Evolutionary conservation across 2,329 filamentous ascomycete species (phyloP).

Genomic region (Ilyonectria robusta): DNA sequence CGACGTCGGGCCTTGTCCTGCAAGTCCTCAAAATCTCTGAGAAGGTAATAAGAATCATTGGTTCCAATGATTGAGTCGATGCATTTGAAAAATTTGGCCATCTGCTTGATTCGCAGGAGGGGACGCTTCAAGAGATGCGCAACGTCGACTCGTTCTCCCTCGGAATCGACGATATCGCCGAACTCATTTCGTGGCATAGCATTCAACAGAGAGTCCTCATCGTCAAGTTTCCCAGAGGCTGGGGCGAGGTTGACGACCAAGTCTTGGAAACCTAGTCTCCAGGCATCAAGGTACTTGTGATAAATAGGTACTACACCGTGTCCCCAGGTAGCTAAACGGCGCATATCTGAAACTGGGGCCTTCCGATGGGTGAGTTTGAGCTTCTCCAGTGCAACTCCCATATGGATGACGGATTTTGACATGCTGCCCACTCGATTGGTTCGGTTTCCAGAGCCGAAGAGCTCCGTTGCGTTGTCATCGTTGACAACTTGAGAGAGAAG

Average conservation of each 20-base stretch:
- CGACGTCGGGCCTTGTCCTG: conserved; percentile 82
- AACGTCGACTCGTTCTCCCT: conserved; percentile 94
- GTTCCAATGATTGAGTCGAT: conserved; percentile 70
- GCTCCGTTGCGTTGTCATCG: conserved; percentile 73
- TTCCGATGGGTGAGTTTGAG: conserved; percentile 85
- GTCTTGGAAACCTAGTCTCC: conserved; percentile 95
- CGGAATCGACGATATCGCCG: conserved; percentile 77
- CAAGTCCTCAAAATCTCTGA: conserved; percentile 75
- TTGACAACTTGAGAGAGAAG: conserved; percentile 88
- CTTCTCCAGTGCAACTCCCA: conserved; percentile 92
- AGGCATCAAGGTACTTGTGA: conserved; percentile 86
- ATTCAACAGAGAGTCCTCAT: conserved; percentile 72
- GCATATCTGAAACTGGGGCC: conserved; percentile 80
- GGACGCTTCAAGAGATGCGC: conserved; percentile 93
- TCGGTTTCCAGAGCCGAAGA: conserved; percentile 73
- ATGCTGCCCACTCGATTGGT: conserved; percentile 71
- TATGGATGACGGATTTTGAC: conserved; percentile 90
- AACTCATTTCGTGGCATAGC: conserved; percentile 73
- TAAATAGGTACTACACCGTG: conserved; percentile 84
- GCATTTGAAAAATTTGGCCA: conserved; percentile 85
- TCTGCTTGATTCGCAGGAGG: conserved; percentile 87
- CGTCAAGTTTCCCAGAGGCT: conserved; percentile 65
- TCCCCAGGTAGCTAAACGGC: conserved; percentile 85
- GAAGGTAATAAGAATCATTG: conserved; percentile 58
- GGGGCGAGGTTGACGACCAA: conserved; percentile 94